Conservation (phyloP, 192 early-diverging fungal genomes). For the Allomyces macrogynus region DNA sequence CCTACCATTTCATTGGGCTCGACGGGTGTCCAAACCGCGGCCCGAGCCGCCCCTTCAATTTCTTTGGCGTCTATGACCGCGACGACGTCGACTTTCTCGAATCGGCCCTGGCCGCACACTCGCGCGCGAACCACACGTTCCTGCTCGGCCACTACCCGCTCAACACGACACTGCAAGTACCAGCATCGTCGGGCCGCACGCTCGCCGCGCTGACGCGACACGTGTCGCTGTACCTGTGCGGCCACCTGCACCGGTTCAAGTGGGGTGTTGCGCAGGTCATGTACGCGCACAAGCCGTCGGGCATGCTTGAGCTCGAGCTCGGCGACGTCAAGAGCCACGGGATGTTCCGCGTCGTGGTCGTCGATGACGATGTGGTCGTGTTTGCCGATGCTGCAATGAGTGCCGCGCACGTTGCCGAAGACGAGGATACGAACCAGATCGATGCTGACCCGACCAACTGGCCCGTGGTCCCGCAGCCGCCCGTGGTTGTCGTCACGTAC, state of each 20-base stretch:
- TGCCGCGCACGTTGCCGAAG: background rate
- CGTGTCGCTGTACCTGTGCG: constrained; percentile 62
- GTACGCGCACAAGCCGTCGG: constrained; percentile 41
- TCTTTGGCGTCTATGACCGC: constrained; percentile 65
- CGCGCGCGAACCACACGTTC: constrained; percentile 39
- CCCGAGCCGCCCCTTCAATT: constrained; percentile 63
- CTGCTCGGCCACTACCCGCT: constrained; percentile 22
- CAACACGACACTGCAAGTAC: background rate
- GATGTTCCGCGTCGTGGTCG: constrained; percentile 58
- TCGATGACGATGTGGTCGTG: constrained; percentile 70
- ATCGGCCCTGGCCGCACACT: constrained; percentile 17
- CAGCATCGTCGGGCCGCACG: constrained; percentile 10
- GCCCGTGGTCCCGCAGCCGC: constrained; percentile 16
- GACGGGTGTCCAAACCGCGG: constrained; percentile 63
- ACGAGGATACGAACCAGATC: background rate
- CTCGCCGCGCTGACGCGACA: constrained; percentile 1
- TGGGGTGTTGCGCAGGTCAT: constrained; percentile 25
- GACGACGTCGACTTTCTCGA: constrained; percentile 52
- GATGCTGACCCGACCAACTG: background rate
- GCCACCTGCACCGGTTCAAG: constrained; percentile 46
- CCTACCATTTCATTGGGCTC: constrained; percentile 60
- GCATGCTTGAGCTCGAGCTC: constrained; percentile 64
- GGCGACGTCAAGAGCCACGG: constrained; percentile 81
- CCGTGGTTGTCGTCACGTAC: constrained; percentile 64
- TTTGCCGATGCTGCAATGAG: constrained; percentile 36